These are phyloP conservation scores for Amanita subjunquillea DNA, from an alignment of 768 basidiomycete genomes.

Conservation along the genomic window DNA sequence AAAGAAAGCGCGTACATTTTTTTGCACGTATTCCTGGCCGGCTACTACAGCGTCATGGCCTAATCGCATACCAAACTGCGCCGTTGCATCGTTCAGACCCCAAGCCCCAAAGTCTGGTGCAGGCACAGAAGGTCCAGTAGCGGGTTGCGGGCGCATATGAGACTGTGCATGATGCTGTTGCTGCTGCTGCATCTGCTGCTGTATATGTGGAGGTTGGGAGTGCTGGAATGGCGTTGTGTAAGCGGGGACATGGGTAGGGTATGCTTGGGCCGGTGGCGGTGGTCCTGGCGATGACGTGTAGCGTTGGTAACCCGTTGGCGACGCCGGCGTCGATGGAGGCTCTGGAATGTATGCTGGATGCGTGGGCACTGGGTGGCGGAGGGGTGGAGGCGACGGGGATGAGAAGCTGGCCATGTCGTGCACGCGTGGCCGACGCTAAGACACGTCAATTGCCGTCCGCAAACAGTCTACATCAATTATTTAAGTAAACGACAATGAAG, in stretches of 20 bases:
- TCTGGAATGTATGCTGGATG: slow-evolving; percentile 82
- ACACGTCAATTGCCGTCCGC: not conserved
- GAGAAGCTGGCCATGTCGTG: slow-evolving; percentile 18
- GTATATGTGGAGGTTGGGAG: slow-evolving; percentile 23
- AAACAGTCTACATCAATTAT: not conserved
- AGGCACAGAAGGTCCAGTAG: slow-evolving; percentile 18
- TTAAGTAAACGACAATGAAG: too few relatives aligned
- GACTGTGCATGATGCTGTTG: slow-evolving; percentile 19
- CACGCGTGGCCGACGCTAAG: not conserved
- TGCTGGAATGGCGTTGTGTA: slow-evolving; percentile 43
- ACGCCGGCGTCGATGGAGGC: slow-evolving; percentile 65
- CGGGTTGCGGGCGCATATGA: slow-evolving; percentile 19
- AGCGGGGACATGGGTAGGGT: slow-evolving; percentile 30
- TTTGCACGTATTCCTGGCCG: slow-evolving; percentile 92
- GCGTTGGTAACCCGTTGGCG: slow-evolving; percentile 68
- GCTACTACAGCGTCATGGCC: slow-evolving; percentile 87
- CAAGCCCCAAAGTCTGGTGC: slow-evolving; percentile 54
- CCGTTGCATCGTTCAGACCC: slow-evolving; percentile 89
- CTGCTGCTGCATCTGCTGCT: slow-evolving; percentile 18
- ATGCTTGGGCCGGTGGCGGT: slow-evolving; percentile 19
- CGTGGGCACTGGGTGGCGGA: slow-evolving; percentile 83
- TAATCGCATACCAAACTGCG: slow-evolving; percentile 93
- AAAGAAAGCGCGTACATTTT: slow-evolving; percentile 53
- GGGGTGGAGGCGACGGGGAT: slow-evolving; percentile 59
- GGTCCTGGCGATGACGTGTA: slow-evolving; percentile 53